Evolutionary conservation across 495 filamentous ascomycete genomes (phyloP), one percentile per base, ranked within the genome.

Genomic region (Staphylotrichum tortipilum): DNA sequence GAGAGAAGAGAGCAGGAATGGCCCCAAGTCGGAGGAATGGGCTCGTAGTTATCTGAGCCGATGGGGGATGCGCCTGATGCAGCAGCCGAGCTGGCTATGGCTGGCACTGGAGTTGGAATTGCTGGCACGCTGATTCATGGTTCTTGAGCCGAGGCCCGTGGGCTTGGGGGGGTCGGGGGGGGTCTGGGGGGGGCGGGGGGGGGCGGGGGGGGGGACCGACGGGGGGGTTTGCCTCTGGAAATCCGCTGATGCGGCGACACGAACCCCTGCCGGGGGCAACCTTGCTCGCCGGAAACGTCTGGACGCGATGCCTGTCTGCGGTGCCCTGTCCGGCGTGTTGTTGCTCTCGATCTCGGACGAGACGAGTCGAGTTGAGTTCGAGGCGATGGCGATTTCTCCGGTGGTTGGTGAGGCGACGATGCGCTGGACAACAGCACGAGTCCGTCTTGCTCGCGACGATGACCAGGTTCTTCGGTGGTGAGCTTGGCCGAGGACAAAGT

Each of bases 61-160:
- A 37, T 39, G 45, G 50, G n/a, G n/a, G 39, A 48, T 56, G 51
- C 45, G 49, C 39, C n/a, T n/a, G n/a, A n/a, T n/a, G n/a, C n/a
- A n/a, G n/a, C 34, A 47, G 49, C 45, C 44, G 52, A 53, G 47
- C 57, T 58, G 60, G 60, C 59, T 61, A 58, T 57, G 55, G 52
- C 56, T 36, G 54, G 53, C 40, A 5, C 56, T 43, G 55, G 51
- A 47, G 61, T 63, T 67, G 59, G 59, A 68, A 71, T 63, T 71
- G 63, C 67, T 68, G 61, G 69, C 61, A 55, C 61, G 64, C 68
- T 72, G 68, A 73, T 73, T 72, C 67, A 66, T 67, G 66, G 68
- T 68, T 66, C 63, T 64, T 59, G 43, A 58, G 48, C 46, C 48
- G 34, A 5, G 26, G 26, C 10, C 10, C 26, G 6, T 28, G 6